A percentile compares a stretch with the other conserved stretches of the same genome.
These are phyloP conservation scores for Pilobolus umbonatus DNA, from an alignment of 192 early-diverging fungal species.

Conservation along the genomic window DNA sequence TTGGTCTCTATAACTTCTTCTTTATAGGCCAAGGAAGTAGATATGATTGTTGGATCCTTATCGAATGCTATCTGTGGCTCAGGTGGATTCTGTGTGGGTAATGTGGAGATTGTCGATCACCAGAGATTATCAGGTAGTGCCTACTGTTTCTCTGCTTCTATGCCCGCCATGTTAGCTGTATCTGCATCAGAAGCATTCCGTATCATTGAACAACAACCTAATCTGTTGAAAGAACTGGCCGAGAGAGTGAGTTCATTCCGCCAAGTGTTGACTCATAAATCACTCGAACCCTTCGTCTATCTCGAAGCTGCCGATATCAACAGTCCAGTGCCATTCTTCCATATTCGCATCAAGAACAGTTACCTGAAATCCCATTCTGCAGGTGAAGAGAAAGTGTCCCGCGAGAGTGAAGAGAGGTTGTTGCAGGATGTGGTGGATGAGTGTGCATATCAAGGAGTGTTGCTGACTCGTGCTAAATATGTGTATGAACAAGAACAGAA, in stretches of 20 bases:
- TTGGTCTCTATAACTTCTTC: not conserved
- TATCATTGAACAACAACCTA: constrained; percentile 47
- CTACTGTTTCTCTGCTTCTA: constrained; percentile 92
- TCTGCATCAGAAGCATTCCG: constrained; percentile 79
- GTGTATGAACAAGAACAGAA: constrained; percentile 74
- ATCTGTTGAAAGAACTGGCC: constrained; percentile 47
- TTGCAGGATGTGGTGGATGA: constrained; percentile 83
- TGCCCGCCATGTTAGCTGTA: constrained; percentile 92
- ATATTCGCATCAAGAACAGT: constrained; percentile 59
- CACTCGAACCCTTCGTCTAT: constrained; percentile 23
- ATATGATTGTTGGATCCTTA: constrained; percentile 87
- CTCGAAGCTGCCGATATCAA: constrained; percentile 8
- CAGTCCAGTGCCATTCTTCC: constrained; percentile 63
- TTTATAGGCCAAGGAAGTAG: constrained; percentile 65
- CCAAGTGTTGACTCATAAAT: constrained; percentile 16
- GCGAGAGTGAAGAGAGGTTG: constrained; percentile 70
- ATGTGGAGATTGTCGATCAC: constrained; percentile 84
- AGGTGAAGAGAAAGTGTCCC: constrained; percentile 24
- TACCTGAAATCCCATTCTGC: constrained; percentile 17
- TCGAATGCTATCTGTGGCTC: constrained; percentile 72
- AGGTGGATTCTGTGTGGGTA: constrained; percentile 92
- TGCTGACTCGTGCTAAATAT: constrained; percentile 87
- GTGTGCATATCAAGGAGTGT: constrained; percentile 69
- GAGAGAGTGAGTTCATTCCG: constrained; percentile 66
- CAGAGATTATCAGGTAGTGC: constrained; percentile 85